Conservation (phyloP, 2,329 filamentous ascomycete genomes). For the Zymoseptoria pseudotritici region DNA sequence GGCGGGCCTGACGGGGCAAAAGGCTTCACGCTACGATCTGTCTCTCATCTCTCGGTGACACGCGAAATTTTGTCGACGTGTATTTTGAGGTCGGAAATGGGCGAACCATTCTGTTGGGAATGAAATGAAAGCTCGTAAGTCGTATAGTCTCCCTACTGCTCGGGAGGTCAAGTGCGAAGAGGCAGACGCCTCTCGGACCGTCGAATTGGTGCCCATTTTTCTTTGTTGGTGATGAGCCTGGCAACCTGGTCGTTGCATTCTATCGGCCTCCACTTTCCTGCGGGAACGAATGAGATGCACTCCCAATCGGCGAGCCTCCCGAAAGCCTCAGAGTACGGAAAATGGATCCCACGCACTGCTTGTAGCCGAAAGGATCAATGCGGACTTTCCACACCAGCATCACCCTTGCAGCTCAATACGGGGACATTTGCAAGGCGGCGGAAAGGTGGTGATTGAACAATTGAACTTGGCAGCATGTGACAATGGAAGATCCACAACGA, state of each 20-base stretch:
- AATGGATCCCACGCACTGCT: background rate
- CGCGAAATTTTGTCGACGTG: background rate
- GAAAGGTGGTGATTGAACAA: background rate
- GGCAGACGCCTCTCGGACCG: background rate
- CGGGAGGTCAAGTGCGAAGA: background rate
- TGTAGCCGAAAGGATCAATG: background rate
- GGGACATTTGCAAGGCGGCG: background rate
- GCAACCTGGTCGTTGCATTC: background rate
- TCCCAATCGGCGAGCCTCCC: background rate
- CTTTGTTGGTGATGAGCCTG: background rate
- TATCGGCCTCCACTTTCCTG: background rate
- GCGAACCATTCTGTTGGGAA: background rate
- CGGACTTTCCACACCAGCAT: background rate
- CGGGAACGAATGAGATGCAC: background rate
- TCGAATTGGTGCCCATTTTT: background rate
- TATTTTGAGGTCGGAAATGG: background rate
- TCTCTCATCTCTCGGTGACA: background rate
- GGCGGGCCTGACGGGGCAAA: background rate
- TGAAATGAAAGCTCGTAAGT: background rate
- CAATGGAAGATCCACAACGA: background rate
- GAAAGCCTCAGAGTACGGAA: background rate
- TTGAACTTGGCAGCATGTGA: background rate
- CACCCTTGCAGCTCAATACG: background rate
- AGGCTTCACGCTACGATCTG: background rate
- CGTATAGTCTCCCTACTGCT: background rate